phyloP scores from a whole-genome alignment of 192 early-diverging fungal species.

The Irineochytrium annulatum region DNA sequence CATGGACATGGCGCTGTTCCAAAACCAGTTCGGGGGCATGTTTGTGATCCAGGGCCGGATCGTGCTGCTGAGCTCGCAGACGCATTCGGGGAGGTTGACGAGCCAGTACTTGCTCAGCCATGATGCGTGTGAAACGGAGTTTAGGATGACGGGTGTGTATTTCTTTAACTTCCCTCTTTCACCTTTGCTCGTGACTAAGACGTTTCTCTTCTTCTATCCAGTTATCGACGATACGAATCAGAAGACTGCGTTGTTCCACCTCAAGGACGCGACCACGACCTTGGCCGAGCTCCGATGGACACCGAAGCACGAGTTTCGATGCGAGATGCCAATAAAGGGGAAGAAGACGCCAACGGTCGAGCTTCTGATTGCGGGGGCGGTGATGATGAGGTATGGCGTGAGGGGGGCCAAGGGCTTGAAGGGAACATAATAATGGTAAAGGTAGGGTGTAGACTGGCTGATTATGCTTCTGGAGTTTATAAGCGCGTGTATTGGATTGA shows the following conservation, averaged over 20 bases:
- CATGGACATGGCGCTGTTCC: not conserved
- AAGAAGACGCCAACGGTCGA: not conserved
- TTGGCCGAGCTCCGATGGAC: conserved; percentile 1
- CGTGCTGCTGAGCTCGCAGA: not conserved
- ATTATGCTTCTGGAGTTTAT: too few species aligned
- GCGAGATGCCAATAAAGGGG: not conserved
- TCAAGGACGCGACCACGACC: not conserved
- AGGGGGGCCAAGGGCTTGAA: too few species aligned
- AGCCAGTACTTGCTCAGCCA: not conserved
- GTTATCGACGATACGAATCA: not conserved
- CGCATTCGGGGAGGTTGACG: not conserved
- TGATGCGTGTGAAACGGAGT: conserved; percentile 1
- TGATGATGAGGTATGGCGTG: conserved; percentile 1
- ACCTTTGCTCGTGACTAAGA: not conserved
- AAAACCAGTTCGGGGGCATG: conserved; percentile 7
- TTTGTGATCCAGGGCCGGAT: not conserved
- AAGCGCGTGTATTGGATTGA: too few species aligned
- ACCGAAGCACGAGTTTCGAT: not conserved
- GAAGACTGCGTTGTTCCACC: conserved; percentile 1
- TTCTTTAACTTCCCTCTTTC: not conserved
- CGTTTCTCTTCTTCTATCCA: not conserved
- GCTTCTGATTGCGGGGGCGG: conserved; percentile 5
- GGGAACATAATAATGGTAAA: too few species aligned
- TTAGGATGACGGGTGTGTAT: not conserved
- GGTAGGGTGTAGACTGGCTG: too few species aligned